A percentile compares a stretch with the other conserved stretches of the same genome.
These are phyloP conservation scores for Rhodocollybia butyracea DNA, from an alignment of 768 basidiomycete genomes.

Conservation along the genomic window DNA sequence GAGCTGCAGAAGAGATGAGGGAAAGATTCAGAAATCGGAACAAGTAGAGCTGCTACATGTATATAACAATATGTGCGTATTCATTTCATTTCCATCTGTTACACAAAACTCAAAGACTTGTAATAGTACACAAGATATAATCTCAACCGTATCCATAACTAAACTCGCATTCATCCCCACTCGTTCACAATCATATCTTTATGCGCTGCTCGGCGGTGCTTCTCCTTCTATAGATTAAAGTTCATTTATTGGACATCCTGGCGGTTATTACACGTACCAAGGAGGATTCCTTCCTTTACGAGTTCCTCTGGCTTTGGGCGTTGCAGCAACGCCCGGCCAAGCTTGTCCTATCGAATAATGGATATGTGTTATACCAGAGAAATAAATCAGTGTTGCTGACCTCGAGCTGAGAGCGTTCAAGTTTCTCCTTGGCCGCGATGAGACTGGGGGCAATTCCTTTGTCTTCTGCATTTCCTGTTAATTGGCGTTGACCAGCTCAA, in stretches of 20 bases:
- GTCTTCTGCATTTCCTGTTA: slow-evolving; percentile 40
- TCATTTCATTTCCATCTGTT: neutral
- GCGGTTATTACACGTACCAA: slow-evolving; percentile 18
- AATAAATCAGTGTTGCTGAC: slow-evolving; percentile 26
- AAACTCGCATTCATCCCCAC: neutral
- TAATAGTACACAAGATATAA: slow-evolving; percentile 6
- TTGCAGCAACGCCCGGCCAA: slow-evolving; percentile 55
- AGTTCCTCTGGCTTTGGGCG: slow-evolving; percentile 62
- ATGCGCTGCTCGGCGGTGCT: slow-evolving; percentile 7
- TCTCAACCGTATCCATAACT: neutral
- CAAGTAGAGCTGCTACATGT: slow-evolving; percentile 10
- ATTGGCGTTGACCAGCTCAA: neutral
- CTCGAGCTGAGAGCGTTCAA: slow-evolving; percentile 63
- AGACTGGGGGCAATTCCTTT: slow-evolving; percentile 56
- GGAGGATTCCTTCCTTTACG: slow-evolving; percentile 61
- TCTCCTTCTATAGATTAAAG: slow-evolving; percentile 11
- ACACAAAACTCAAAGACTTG: neutral
- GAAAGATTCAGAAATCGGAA: slow-evolving; percentile 39
- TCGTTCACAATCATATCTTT: slow-evolving; percentile 5
- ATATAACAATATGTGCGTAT: neutral
- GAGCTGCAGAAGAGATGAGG: slow-evolving; percentile 55
- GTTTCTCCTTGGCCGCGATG: slow-evolving; percentile 54
- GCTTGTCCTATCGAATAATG: slow-evolving; percentile 45
- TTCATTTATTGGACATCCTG: slow-evolving; percentile 3
- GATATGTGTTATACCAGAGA: neutral